These are phyloP conservation scores for Sporothrix globosa DNA, from an alignment of 2,329 filamentous ascomycete genomes.

Conservation along the genomic window DNA sequence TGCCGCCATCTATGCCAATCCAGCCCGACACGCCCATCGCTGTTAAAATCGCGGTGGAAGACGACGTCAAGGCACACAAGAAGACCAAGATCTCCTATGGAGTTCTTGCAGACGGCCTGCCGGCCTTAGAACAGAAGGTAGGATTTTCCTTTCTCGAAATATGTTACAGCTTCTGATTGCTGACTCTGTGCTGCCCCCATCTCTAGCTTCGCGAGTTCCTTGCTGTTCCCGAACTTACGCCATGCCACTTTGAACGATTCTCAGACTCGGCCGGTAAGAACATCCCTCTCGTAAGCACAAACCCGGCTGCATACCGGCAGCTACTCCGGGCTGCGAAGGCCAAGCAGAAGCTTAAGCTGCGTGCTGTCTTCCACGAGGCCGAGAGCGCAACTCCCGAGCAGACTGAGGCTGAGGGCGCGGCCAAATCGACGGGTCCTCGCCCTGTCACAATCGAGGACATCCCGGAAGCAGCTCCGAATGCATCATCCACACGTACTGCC, in stretches of 20 bases:
- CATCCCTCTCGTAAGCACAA: conserved; percentile 75
- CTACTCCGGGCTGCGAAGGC: conserved; percentile 95
- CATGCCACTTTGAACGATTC: conserved; percentile 82
- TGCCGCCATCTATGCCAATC: conserved; percentile 43
- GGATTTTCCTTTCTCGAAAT: conserved; percentile 44
- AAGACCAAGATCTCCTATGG: conserved; percentile 60
- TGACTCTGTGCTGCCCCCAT: background rate
- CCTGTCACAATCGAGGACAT: conserved; percentile 57
- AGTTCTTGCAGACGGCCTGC: conserved; percentile 68
- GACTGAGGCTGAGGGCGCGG: background rate
- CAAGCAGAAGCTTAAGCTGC: conserved; percentile 94
- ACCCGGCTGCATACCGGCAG: conserved; percentile 89
- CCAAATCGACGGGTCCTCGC: conserved; percentile 27
- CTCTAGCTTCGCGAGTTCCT: conserved; percentile 71
- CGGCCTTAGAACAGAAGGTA: conserved; percentile 81
- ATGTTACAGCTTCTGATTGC: background rate
- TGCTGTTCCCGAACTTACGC: conserved; percentile 62
- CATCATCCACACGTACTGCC: background rate
- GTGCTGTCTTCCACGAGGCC: conserved; percentile 54
- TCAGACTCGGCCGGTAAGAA: conserved; percentile 88
- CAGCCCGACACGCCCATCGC: conserved; percentile 73
- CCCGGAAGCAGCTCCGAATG: conserved; percentile 39
- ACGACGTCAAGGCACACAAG: conserved; percentile 75
- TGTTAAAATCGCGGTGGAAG: conserved; percentile 81
- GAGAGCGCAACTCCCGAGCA: background rate